A percentile compares a stretch with the other conserved stretches of the same genome.
Evolutionary conservation across 2,329 filamentous ascomycete genomes (phyloP).

Genomic region (Hypocreales sp.): DNA sequence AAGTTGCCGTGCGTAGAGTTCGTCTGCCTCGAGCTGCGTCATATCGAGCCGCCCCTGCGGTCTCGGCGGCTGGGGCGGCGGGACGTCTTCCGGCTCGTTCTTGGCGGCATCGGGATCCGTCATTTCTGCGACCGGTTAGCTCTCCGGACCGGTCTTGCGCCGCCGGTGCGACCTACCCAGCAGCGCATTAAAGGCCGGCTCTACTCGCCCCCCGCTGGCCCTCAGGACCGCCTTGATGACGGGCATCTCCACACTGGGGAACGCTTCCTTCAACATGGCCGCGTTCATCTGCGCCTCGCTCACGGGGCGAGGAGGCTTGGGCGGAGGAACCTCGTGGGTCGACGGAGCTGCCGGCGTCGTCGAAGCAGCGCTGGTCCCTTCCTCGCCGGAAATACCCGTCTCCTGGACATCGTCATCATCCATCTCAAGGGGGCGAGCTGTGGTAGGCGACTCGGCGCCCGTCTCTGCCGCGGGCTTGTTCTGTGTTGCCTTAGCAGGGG

Average conservation of each 20-base stretch:
- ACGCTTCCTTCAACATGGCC: constrained; percentile 82
- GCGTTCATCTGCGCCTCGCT: constrained; percentile 75
- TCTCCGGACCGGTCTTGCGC: no score
- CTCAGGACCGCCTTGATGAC: constrained; percentile 79
- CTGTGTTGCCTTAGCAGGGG: constrained; percentile 13
- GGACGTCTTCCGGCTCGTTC: constrained; percentile 37
- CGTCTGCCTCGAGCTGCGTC: constrained; percentile 79
- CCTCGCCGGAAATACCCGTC: constrained; percentile 30
- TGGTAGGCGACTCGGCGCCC: constrained; percentile 49
- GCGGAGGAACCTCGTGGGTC: constrained; percentile 18
- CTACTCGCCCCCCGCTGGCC: constrained; percentile 75
- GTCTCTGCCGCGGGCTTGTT: constrained; percentile 25
- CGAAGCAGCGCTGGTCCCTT: constrained; percentile 14
- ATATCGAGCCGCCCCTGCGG: constrained; percentile 48
- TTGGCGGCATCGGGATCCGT: constrained; percentile 57
- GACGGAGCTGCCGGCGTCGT: constrained; percentile 16
- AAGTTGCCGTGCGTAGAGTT: constrained; percentile 80
- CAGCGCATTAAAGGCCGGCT: constrained; percentile 90
- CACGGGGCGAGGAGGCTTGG: constrained; percentile 74
- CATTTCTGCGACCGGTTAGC: constrained; percentile 39
- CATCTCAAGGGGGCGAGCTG: constrained; percentile 48
- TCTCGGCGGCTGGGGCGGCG: constrained; percentile 67
- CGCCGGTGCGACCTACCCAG: constrained; percentile 40
- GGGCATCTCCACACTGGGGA: constrained; percentile 63
- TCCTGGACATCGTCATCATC: constrained; percentile 58